Percentiles rank a stretch among this genome's conserved stretches.
These are phyloP conservation scores for Tetrahymena malaccensis DNA, from an alignment of 73 alveolate genomes.

Conservation along the genomic window DNA sequence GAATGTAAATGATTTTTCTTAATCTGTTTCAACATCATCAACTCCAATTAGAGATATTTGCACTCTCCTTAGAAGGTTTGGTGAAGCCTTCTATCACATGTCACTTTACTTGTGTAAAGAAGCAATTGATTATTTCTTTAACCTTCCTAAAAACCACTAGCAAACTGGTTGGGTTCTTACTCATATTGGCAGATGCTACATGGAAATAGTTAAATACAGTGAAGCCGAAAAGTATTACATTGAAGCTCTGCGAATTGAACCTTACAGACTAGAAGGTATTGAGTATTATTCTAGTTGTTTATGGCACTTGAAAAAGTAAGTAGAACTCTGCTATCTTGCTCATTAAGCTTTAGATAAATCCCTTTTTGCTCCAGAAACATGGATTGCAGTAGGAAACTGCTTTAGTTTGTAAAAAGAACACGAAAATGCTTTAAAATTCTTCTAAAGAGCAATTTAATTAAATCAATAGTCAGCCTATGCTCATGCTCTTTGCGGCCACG, in stretches of 20 bases:
- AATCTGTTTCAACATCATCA: not conserved
- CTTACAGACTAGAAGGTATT: conserved; percentile 84
- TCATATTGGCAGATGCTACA: conserved; percentile 80
- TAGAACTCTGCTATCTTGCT: conserved; percentile 78
- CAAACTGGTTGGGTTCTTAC: conserved; percentile 83
- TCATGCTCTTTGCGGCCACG: conserved; percentile 92
- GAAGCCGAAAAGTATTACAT: conserved; percentile 82
- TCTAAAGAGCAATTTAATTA: conserved; percentile 84
- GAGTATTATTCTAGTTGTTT: conserved; percentile 89
- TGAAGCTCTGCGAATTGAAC: conserved; percentile 71
- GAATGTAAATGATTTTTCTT: not conserved
- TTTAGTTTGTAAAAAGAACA: conserved; percentile 88
- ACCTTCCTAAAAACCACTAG: conserved; percentile 79
- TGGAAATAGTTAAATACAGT: conserved; percentile 77
- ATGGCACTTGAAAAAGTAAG: conserved; percentile 94
- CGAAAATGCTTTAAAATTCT: conserved; percentile 89
- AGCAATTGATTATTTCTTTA: conserved; percentile 65
- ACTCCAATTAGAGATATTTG: conserved; percentile 52
- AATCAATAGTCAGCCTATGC: conserved; percentile 83
- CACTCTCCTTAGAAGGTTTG: conserved; percentile 67
- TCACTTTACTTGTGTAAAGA: conserved; percentile 67
- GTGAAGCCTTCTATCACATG: conserved; percentile 68
- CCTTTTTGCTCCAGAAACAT: conserved; percentile 90
- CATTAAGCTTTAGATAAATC: conserved; percentile 57
- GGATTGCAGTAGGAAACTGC: conserved; percentile 94